Base-by-base conservation (phyloP, 2,329 filamentous ascomycete genomes). In the Neonectria ditissima region DNA sequence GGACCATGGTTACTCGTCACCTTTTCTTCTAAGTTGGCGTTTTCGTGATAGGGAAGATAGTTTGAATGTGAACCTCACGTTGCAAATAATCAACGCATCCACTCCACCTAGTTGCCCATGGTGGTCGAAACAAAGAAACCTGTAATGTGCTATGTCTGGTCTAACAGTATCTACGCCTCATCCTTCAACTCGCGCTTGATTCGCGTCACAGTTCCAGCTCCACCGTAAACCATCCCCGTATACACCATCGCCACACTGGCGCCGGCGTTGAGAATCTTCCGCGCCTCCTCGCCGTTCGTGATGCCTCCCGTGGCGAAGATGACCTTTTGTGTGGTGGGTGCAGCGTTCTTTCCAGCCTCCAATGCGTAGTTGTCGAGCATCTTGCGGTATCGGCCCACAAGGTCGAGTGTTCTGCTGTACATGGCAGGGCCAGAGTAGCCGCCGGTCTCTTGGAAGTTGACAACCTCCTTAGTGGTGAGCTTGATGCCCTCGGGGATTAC, bases 221-320 rank as follows among this genome's bases (percentile, higher is more conserved):
- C 89, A 13, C 87, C 87, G 65, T 91, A 91, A 1, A 88, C 85
- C 74, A 90, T 78, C 1, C 82, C 91, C 0, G 96, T 99, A 78
- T 98, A 98, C 55, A 97, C 85, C 89, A 97, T 96, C 2, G 93
- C 94, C 14, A 97, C 90, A 71, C 91, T 95, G 0, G 96, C 96
- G 9, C 96, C 96, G 0, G 94, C 94, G 69, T 97, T 92, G 52
- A 98, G 83, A 7, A 95, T 88, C 79, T 92, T 85, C 14, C 92
- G 81, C 9, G 93, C 97, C 80, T 98, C 91, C 67, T 91, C 86
- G 5, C 96, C 96, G 68, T 91, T 95, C 1, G 92, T 96, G 74
- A 99, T 95, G 18, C 96, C 96, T 1, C 96, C 96, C 0, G 93
- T 96, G 0, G 95, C 95, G 76, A 98, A 98, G 65, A 99, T 91